A percentile compares a stretch with the other conserved stretches of the same genome.
These are phyloP conservation scores for Lentinula raphanica DNA, from an alignment of 768 basidiomycete species.

Conservation along the genomic window DNA sequence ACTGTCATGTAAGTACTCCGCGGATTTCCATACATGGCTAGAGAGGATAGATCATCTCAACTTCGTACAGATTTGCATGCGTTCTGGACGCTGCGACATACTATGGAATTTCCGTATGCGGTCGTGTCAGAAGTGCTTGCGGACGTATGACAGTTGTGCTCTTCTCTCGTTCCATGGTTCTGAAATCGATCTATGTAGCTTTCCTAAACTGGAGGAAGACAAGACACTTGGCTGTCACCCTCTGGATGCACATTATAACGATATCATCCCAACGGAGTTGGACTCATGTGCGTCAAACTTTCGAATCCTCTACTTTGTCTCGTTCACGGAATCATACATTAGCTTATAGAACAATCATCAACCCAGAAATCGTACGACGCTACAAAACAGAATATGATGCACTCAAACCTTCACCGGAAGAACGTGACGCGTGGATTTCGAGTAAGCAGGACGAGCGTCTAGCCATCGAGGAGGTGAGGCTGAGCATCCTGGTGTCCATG, in stretches of 20 bases:
- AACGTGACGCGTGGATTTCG: not conserved
- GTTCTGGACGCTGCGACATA: conserved; percentile 24
- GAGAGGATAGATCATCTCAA: conserved; percentile 8
- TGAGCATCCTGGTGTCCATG: not conserved
- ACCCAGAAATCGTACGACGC: not conserved
- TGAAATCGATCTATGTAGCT: not conserved
- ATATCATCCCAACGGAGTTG: too few species aligned
- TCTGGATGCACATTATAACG: too few species aligned
- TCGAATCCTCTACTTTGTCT: too few species aligned
- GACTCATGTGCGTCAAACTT: too few species aligned
- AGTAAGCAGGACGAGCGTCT: not conserved
- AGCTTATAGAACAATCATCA: too few species aligned
- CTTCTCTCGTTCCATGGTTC: not conserved
- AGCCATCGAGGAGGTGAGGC: not conserved
- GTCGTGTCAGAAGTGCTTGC: conserved; percentile 25
- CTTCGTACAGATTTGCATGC: conserved; percentile 22
- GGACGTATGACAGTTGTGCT: conserved; percentile 16
- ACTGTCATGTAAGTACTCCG: conserved; percentile 46
- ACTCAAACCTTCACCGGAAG: not conserved
- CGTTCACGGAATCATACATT: too few species aligned
- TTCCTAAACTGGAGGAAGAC: too few species aligned
- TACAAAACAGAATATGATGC: not conserved
- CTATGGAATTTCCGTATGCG: conserved; percentile 26
- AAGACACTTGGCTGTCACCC: too few species aligned
- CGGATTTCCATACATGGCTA: too few species aligned